Evolutionary conservation across 2,329 filamentous ascomycete genomes (phyloP).

Genomic region (Gnomoniopsis sp.): DNA sequence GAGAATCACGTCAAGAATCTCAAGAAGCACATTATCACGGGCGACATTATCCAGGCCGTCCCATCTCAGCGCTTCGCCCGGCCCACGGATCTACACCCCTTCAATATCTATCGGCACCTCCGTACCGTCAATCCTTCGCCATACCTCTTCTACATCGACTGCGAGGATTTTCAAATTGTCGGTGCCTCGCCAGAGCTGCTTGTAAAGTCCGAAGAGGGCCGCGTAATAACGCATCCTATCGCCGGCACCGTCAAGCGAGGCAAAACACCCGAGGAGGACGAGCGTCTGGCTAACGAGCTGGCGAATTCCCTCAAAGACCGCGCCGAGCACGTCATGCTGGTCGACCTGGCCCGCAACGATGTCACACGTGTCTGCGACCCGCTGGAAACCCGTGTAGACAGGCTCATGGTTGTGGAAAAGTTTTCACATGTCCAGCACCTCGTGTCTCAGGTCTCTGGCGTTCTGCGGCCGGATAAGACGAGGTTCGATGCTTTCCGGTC

Average conservation of each 20-base stretch:
- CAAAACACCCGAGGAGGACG: slow-evolving; percentile 76
- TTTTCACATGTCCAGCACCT: slow-evolving; percentile 98
- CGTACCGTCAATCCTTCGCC: slow-evolving; percentile 97
- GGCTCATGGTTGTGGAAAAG: slow-evolving; percentile 88
- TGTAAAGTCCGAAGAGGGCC: slow-evolving; percentile 81
- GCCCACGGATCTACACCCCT: slow-evolving; percentile 87
- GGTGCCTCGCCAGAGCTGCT: slow-evolving; percentile 93
- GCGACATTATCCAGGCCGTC: slow-evolving; percentile 97
- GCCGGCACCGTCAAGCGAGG: slow-evolving; percentile 92
- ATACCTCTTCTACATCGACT: slow-evolving; percentile 95
- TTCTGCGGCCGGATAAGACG: slow-evolving; percentile 78
- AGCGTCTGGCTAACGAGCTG: slow-evolving; percentile 72
- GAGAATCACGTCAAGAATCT: slow-evolving; percentile 81
- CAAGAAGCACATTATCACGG: slow-evolving; percentile 85
- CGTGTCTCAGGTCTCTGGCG: slow-evolving; percentile 89
- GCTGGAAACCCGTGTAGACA: slow-evolving; percentile 82
- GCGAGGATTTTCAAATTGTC: slow-evolving; percentile 88
- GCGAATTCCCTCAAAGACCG: slow-evolving; percentile 83
- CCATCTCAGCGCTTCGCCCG: slow-evolving; percentile 90
- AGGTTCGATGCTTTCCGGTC: slow-evolving; percentile 94
- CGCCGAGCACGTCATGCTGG: slow-evolving; percentile 95
- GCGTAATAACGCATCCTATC: slow-evolving; percentile 94
- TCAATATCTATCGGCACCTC: slow-evolving; percentile 95
- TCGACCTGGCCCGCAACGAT: slow-evolving; percentile 93
- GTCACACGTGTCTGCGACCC: slow-evolving; percentile 95